Evolutionary conservation across 2,329 filamentous ascomycete genomes (phyloP), one percentile per base, ranked within the genome.

Genomic region (Thielaviopsis musarum): DNA sequence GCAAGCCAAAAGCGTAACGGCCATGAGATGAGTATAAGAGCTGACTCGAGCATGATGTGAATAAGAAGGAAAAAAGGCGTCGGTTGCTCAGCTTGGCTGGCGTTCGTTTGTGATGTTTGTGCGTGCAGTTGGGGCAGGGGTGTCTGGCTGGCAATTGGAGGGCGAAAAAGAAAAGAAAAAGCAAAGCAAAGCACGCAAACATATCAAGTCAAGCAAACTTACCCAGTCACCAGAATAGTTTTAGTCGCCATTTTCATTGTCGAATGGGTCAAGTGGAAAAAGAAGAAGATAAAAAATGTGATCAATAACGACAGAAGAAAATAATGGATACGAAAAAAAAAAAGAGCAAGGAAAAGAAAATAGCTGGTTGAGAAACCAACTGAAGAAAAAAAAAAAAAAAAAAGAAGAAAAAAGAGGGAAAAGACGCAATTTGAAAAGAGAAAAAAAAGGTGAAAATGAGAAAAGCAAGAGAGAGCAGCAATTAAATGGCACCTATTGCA

Each of bases 211-310:
- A 34, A 28, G 26, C 62, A 63, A 66, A 66, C 83, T 76, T 83
- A 95, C 91, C 91, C 91, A 68, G 91, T 91, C 70, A 96, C 83
- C 69, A 96, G 81, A 70, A 95, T 88, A 63, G 90, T 93, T 76
- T 89, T 88, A 66, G 87, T 80, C 71, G 85, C 74, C 88, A 94
- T 94, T 64, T 64, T 75, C 66, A 63, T 62, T 61, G 61, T 60
- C 59, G 62, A 59, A 45, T 19, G 38, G 53, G 56, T 41, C 52
- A 62, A 59, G 54, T 51, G 52, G 62, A 62, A 63, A 60, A 49
- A 61, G 63, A 62, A 63, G 62, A 63, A 59, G 34, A 54, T 48
- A 38, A 41, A 30, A 9, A 53, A 41, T 41, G 10, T 13, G 17
- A 45, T 17, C 7, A 45, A 45, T 10, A n/a, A 10, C n/a, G 22